These are phyloP conservation scores for Piper betle DNA, from an alignment of 164 flowering plant species.

Conservation along the genomic window DNA sequence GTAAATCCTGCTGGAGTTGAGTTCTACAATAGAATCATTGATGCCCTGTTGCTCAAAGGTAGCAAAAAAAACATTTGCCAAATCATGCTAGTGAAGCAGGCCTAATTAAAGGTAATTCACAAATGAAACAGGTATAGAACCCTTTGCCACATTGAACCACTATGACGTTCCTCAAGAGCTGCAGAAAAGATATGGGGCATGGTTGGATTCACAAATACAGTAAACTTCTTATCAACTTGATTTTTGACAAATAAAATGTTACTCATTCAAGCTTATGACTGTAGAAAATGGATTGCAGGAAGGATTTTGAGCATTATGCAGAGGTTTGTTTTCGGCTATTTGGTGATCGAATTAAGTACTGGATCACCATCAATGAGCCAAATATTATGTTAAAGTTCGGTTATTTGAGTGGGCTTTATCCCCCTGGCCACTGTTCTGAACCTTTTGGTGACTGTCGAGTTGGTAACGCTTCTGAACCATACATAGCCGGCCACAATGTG, in stretches of 20 bases:
- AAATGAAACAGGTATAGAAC: constrained; percentile 8
- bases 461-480: constrained; percentile 7
- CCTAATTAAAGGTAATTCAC: too few species aligned
- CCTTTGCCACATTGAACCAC: constrained; percentile 14
- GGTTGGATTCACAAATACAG: constrained; percentile 13
- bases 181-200: constrained; percentile 12
- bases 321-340: constrained; percentile 7
- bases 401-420: constrained; percentile 4
- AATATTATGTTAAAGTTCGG: constrained; percentile 1
- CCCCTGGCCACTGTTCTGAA: constrained; percentile 7
- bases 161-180: constrained; percentile 15
- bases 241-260: background rate
- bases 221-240: background rate
- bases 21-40: constrained; percentile 38
- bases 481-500: constrained; percentile 8
- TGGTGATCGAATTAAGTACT: constrained; percentile 9
- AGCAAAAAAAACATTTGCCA: too few species aligned
- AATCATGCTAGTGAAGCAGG: too few species aligned
- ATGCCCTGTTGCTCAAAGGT: constrained; percentile 41
- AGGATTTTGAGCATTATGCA: constrained; percentile 6
- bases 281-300: background rate
- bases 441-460: constrained; percentile 4
- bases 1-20: constrained; percentile 35
- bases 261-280: background rate
- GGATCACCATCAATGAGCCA: constrained; percentile 12